Evolutionary conservation across 2,329 filamentous ascomycete species (phyloP), one percentile per base, ranked within the genome.

Genomic region (Eurotiales sp.): DNA sequence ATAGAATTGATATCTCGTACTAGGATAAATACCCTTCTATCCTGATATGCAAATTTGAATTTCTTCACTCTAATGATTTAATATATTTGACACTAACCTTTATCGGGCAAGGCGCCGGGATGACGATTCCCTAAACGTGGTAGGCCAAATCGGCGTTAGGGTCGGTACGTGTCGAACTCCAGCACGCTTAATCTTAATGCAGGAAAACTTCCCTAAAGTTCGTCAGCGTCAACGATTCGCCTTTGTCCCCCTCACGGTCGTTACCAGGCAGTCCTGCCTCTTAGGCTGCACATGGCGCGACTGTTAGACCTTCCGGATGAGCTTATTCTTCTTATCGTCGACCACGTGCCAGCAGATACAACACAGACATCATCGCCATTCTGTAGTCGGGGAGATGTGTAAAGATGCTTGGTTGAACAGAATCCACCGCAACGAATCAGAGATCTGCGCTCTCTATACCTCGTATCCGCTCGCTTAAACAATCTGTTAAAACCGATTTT

Each of bases 381-480:
- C 44, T 37, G 17, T 47, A 8, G 37, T 5, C 3, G 12, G 19
- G 44, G 44, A 37, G 44, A 47, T 25, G 30, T 11, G 22, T 36
- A 47, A 25, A 29, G 14, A 25, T 11, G 5, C 30, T 36, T 14
- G 10, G 15, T 39, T 29, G 21, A 47, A 47, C 30, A 39, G 19
- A 47, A 47, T 47, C 44, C 30, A 25, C 23, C 30, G 8, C 44
- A 27, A 47, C 44, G 21, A 25, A 25, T 39, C 30, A 47, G 37
- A 37, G 44, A 47, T 30, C 30, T 47, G 30, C 30, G 44, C 30
- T 36, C 44, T 47, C 44, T 47, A 36, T 37, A 21, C 30, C 44
- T 37, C 6, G 30, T 27, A 39, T 47, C 21, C 30, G n/a, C 30
- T 47, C 44, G 44, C 44, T 39, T 47, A 30, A 47, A 15, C 34